Evolutionary conservation across 2,329 filamentous ascomycete genomes (phyloP), one percentile per base, ranked within the genome.

Genomic region (Raffaelea arxii): DNA sequence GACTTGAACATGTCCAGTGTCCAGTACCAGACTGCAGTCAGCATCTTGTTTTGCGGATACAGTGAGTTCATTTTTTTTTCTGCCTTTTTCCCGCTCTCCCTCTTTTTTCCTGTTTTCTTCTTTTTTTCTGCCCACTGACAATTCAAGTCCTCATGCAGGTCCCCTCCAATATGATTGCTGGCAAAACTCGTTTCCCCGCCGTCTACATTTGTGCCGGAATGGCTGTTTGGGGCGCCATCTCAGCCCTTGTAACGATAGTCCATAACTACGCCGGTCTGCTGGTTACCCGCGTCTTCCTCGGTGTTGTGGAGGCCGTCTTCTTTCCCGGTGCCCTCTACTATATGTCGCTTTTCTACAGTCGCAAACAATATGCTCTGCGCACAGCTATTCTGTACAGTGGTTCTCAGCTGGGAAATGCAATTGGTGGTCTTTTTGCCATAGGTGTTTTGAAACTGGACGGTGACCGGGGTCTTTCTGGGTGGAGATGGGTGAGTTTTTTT

Each of bases 161-260:
- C 6, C 63, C 64, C 0, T 62, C 59, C 23, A 67, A 66, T 50
- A 58, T 67, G 47, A 48, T 65, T 7, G 51, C 64, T 6, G 59
- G 58, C 44, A 55, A 59, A 46, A 46, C 67, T 50, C 51, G 48
- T 12, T 68, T 67, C 44, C 73, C 73, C 5, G 69, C 65, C 1
- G 53, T 74, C 22, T 76, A 75, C 50, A 68, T 77, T 7, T 72
- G 71, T n/a, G 51, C 52, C 6, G 69, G 65, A 7, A 73, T 75
- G 64, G 58, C 67, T 2, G 51, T 70, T 14, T 77, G 72, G 72
- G 72, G 72, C 3, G 48, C 63, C 16, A 67, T 77, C 12, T 74
- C 70, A 6, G 68, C 64, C 5, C 56, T 63, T 6, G 77, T 70
- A n/a, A 71, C 71, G 1, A 66, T 63, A 2, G 69, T 69, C 2